Percentiles rank a stretch among this genome's conserved stretches.
phyloP scores from a whole-genome alignment of 495 filamentous ascomycete genomes.

The Podospora bellae-mahoneyi region DNA sequence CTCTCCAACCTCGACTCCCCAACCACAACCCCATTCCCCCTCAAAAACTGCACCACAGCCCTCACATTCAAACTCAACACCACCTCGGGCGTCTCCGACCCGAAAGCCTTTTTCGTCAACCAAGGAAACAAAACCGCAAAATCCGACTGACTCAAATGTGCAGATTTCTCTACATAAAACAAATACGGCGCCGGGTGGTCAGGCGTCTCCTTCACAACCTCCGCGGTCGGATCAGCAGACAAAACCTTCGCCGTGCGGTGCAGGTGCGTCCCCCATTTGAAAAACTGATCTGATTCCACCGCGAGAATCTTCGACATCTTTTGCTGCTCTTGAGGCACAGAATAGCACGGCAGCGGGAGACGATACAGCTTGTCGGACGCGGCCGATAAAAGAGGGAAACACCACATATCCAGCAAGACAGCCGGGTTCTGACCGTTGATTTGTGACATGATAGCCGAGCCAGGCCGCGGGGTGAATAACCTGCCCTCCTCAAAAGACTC shows the following conservation, averaged over 20 bases:
- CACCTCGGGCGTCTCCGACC: conserved; percentile 58
- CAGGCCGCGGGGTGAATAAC: conserved; percentile 48
- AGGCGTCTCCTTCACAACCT: conserved; percentile 5
- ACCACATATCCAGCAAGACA: conserved; percentile 72
- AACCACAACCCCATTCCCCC: conserved; percentile 48
- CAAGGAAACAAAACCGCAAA: conserved; percentile 76
- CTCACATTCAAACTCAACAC: conserved; percentile 61
- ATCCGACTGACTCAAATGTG: conserved; percentile 72
- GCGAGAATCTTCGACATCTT: conserved; percentile 54
- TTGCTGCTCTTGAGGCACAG: conserved; percentile 29
- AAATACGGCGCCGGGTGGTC: conserved; percentile 47
- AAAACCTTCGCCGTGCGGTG: conserved; percentile 56
- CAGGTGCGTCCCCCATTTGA: conserved; percentile 65
- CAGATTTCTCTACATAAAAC: conserved; percentile 60
- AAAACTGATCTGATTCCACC: conserved; percentile 67
- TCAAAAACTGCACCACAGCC: conserved; percentile 59
- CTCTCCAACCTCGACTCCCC: conserved; percentile 27
- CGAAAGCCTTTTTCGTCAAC: conserved; percentile 55
- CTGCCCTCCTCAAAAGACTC: conserved; percentile 25
- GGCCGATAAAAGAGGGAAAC: conserved; percentile 58
- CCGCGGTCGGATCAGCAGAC: conserved; percentile 45
- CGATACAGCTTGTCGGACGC: conserved; percentile 55
- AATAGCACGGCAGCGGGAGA: conserved; percentile 65
- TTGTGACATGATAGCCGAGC: conserved; percentile 53
- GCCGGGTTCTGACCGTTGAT: conserved; percentile 59